phyloP scores from a whole-genome alignment of 352 stramenopile species.

The Pythium oligandrum region DNA sequence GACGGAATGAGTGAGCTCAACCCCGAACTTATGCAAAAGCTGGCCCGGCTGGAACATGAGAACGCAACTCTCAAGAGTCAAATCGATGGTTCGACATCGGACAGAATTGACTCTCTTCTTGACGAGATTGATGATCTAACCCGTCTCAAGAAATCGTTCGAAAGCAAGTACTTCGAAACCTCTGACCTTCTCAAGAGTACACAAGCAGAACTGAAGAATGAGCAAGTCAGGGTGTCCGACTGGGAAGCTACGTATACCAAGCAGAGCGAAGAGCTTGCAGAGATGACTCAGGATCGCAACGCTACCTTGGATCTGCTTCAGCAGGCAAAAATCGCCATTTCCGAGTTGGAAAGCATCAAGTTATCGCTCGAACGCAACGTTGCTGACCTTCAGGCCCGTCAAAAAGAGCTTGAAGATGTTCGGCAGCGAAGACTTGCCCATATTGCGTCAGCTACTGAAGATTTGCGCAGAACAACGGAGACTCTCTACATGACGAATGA shows the following conservation, averaged over 20 bases:
- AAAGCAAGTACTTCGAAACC: constrained; percentile 61
- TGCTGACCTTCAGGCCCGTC: too few species aligned
- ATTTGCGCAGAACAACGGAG: background rate
- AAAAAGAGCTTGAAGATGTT: too few species aligned
- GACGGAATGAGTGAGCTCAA: constrained; percentile 59
- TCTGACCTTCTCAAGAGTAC: constrained; percentile 28
- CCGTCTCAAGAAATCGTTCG: constrained; percentile 68
- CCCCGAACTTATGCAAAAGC: constrained; percentile 58
- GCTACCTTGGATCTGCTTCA: background rate
- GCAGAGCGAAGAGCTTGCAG: constrained; percentile 9
- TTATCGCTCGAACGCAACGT: background rate
- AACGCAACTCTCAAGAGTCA: constrained; percentile 47
- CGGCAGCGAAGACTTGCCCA: too few species aligned
- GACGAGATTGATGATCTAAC: constrained; percentile 53
- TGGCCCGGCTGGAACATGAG: constrained; percentile 51
- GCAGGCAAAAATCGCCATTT: background rate
- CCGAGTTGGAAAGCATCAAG: too few species aligned
- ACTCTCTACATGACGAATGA: constrained; percentile 3
- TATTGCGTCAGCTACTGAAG: too few species aligned
- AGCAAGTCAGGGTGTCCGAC: constrained; percentile 5
- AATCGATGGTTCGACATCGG: constrained; percentile 44
- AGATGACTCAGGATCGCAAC: constrained; percentile 7
- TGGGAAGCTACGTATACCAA: constrained; percentile 7
- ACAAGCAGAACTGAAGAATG: background rate
- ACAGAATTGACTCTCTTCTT: constrained; percentile 46